phyloP scores from a whole-genome alignment of 768 basidiomycete species.

The Phanerochaete carnosa region DNA sequence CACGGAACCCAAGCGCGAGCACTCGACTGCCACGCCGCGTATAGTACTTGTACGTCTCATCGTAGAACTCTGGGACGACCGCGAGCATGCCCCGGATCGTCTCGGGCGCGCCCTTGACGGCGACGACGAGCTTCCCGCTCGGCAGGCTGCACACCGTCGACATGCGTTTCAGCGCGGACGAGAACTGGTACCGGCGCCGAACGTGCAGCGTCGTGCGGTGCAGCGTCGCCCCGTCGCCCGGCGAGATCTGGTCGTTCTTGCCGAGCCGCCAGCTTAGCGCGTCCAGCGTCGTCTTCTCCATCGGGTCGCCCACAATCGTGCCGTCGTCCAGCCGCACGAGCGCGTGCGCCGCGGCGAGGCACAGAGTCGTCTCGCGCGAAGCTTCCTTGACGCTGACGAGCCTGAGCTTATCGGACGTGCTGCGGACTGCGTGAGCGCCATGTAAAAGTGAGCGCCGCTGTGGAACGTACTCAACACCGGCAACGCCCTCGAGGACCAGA shows the following conservation, averaged over 20 bases:
- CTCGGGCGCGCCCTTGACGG: slow-evolving; percentile 97
- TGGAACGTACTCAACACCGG: slow-evolving; percentile 75
- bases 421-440: slow-evolving; percentile 25
- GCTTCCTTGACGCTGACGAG: slow-evolving; percentile 80
- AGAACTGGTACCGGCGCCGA: slow-evolving; percentile 95
- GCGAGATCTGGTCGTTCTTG: slow-evolving; percentile 72
- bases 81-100: slow-evolving; percentile 88
- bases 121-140: slow-evolving; percentile 54
- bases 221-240: slow-evolving; percentile 45
- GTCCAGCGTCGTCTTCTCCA: slow-evolving; percentile 96
- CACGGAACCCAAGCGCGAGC: slow-evolving; percentile 86
- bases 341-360: slow-evolving; percentile 93
- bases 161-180: slow-evolving; percentile 97
- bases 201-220: slow-evolving; percentile 66
- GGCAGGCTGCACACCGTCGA: slow-evolving; percentile 77
- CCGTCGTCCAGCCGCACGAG: slow-evolving; percentile 94
- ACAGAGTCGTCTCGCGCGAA: slow-evolving; percentile 73
- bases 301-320: slow-evolving; percentile 92
- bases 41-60: slow-evolving; percentile 93
- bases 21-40: slow-evolving; percentile 93
- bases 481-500: slow-evolving; percentile 90
- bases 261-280: slow-evolving; percentile 85
- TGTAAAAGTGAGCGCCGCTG: not conserved
- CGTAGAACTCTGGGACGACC: slow-evolving; percentile 73
- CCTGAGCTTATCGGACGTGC: slow-evolving; percentile 54